Evolutionary conservation across 1,284 basidiomycete species (phyloP).

Genomic region (Vanrija humicola): DNA sequence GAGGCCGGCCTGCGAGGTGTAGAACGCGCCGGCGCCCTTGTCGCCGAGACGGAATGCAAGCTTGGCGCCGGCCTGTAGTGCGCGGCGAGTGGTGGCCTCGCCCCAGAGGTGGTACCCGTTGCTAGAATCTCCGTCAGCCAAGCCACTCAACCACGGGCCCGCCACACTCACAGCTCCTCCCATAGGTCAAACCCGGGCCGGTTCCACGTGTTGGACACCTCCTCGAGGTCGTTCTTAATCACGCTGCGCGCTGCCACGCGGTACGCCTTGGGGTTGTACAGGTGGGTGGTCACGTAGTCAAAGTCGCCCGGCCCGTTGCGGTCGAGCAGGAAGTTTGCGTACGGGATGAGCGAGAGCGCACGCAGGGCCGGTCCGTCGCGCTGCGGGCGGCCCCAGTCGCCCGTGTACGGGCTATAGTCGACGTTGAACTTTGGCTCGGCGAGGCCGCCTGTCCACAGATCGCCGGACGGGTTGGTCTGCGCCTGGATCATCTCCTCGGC

Average conservation of each 20-base stretch:
- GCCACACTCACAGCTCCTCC: constrained; percentile 40
- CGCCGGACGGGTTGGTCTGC: constrained; percentile 48
- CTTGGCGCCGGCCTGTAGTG: constrained; percentile 45
- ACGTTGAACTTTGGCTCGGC: constrained; percentile 56
- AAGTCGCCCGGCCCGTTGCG: constrained; percentile 35
- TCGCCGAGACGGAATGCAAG: constrained; percentile 47
- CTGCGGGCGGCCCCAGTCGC: constrained; percentile 52
- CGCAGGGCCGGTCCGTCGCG: constrained; percentile 53
- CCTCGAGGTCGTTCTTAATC: constrained; percentile 55
- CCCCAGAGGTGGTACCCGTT: constrained; percentile 53
- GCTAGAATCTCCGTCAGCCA: constrained; percentile 4
- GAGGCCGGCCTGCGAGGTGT: constrained; percentile 38
- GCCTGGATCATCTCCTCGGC: constrained; percentile 49
- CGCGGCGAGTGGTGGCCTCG: constrained; percentile 43
- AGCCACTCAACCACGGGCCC: neutral
- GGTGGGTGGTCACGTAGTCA: constrained; percentile 36
- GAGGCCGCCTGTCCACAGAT: constrained; percentile 50
- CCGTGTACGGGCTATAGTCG: constrained; percentile 47
- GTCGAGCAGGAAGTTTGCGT: constrained; percentile 50
- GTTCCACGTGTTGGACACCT: constrained; percentile 47
- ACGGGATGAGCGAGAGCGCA: constrained; percentile 48
- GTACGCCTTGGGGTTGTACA: constrained; percentile 40
- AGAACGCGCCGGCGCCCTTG: constrained; percentile 38
- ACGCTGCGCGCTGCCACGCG: constrained; percentile 25
- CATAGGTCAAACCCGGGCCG: constrained; percentile 48